Evolutionary conservation across 805 yeast species (phyloP).

Genomic region (Monosporozyma yasuniensis): DNA sequence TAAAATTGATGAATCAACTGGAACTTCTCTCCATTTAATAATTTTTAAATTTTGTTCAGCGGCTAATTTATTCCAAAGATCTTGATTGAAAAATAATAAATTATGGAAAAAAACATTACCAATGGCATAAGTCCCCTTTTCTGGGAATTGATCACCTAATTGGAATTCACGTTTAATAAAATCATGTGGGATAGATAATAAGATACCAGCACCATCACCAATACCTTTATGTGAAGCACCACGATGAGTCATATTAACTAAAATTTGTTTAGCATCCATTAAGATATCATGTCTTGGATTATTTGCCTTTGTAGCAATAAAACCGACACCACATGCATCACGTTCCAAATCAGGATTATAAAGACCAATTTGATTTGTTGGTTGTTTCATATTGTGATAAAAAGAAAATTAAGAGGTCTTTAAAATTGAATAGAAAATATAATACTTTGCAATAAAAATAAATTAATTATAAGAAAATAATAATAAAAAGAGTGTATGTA

Average conservation of each 20-base stretch:
- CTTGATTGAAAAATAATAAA: conserved; percentile 3
- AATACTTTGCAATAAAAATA: no score
- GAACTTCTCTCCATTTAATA: conserved; percentile 91
- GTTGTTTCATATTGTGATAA: neutral
- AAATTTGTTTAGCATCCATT: conserved; percentile 75
- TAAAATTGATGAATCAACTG: conserved; percentile 85
- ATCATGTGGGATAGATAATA: conserved; percentile 84
- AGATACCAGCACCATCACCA: conserved; percentile 98
- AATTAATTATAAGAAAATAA: no score
- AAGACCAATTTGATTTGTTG: conserved; percentile 55
- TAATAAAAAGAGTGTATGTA: no score
- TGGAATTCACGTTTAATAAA: conserved; percentile 80
- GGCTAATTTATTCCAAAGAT: conserved; percentile 50
- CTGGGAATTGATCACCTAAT: conserved; percentile 46
- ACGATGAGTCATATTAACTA: conserved; percentile 97
- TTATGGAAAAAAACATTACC: conserved; percentile 79
- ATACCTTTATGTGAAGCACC: conserved; percentile 98
- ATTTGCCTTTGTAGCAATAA: conserved; percentile 91
- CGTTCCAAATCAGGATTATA: conserved; percentile 91
- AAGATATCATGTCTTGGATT: conserved; percentile 81
- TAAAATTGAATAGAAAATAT: no score
- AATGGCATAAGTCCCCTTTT: conserved; percentile 75
- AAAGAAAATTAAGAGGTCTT: neutral
- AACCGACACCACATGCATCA: conserved; percentile 99
- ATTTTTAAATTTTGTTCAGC: conserved; percentile 65